A percentile compares a stretch with the other conserved stretches of the same genome.
These are phyloP conservation scores for Sherardia arvensis DNA, from an alignment of 257 asterid genomes.

Conservation along the genomic window DNA sequence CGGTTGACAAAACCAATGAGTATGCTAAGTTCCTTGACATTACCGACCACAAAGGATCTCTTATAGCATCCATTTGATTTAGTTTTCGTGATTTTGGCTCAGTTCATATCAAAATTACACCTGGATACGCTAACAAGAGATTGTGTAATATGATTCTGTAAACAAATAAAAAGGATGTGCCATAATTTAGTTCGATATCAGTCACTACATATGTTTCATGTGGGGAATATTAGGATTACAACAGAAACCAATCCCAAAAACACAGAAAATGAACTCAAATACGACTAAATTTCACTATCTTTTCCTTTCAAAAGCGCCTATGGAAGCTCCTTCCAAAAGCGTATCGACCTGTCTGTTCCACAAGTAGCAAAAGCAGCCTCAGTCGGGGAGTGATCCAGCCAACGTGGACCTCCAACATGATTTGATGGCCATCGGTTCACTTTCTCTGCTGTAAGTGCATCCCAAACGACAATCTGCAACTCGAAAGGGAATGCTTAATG, in stretches of 20 bases:
- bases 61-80: too few species aligned
- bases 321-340: constrained; percentile 49
- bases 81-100: too few species aligned
- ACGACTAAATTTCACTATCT: neutral
- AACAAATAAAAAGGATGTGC: too few species aligned
- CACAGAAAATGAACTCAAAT: neutral
- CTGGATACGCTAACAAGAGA: too few species aligned
- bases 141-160: too few species aligned
- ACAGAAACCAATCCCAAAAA: too few species aligned
- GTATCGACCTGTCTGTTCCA: constrained; percentile 64
- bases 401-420: constrained; percentile 66
- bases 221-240: neutral
- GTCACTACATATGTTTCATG: neutral
- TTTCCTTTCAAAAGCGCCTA: constrained; percentile 7
- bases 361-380: constrained; percentile 65
- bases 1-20: too few species aligned
- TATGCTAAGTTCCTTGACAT: too few species aligned
- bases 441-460: constrained; percentile 61
- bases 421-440: constrained; percentile 77
- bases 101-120: too few species aligned
- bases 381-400: constrained; percentile 73
- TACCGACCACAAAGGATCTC: too few species aligned
- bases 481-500: neutral
- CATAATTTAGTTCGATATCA: neutral
- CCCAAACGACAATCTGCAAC: constrained; percentile 70